Base-by-base conservation (phyloP, 495 filamentous ascomycete species). In the Trichoderma erinaceum region DNA sequence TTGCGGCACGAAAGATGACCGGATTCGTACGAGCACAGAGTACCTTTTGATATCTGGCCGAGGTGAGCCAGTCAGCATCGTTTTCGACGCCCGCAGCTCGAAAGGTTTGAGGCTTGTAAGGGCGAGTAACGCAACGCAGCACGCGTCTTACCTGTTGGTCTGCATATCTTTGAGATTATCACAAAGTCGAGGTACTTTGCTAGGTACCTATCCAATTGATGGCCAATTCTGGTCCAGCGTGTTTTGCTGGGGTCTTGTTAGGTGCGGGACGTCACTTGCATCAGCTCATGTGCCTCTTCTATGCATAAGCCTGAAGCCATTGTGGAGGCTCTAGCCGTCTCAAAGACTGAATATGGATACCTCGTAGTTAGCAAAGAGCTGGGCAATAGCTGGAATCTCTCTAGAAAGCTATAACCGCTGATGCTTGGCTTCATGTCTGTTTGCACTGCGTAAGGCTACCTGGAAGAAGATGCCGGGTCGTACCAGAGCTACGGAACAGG, bases 11-110 rank as follows among this genome's bases (percentile, higher is more conserved):
- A 61, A 61, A 32, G 56, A 35, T 61, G 56, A 8, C 25, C 56
- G 56, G 56, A 61, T 61, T 16, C 16, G 56, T 61, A 13, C 27
- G 13, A 15, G n/a, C n/a, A 48, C 4, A 2, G 13, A 16, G 15
- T 2, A 48, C 44, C 44, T 48, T 29, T 13, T 13, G 56, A 25
- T 18, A 4, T 61, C 25, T 61, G 27, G n/a, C 56, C 8, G 16
- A 25, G 27, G 56, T 5, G 27, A 61, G 56, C 56, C 56, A 61
- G 56, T 61, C 56, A 61, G 25, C 56, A 61, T 61, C 27, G 13
- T 18, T 12, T 32, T 23, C 25, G 56, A 61, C 12, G 56, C 56
- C 25, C n/a, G 56, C 56, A 61, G 56, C n/a, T 52, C 10, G 8
- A 21, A 21, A 11, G 18, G 21, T 21, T 21, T 21, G 48, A 21